These are phyloP conservation scores for Maudiozyma bulderi DNA, from an alignment of 805 yeast species.

Conservation along the genomic window DNA sequence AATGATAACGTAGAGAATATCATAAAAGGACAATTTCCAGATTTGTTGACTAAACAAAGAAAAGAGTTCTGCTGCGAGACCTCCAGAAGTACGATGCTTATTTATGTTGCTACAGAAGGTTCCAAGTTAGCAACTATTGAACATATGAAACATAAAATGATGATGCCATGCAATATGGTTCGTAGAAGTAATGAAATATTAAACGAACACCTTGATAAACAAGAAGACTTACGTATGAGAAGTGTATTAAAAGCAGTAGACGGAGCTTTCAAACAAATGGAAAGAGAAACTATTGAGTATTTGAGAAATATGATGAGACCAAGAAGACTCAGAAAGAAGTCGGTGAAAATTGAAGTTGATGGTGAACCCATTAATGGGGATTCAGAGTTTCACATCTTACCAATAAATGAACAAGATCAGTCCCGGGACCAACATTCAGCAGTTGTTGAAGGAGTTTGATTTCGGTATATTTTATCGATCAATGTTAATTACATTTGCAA, in stretches of 20 bases:
- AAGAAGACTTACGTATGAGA: constrained; percentile 28
- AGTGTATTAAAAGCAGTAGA: constrained; percentile 28
- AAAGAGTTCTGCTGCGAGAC: constrained; percentile 48
- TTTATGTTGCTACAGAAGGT: constrained; percentile 33
- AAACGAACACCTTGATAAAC: constrained; percentile 32
- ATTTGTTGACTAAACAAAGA: constrained; percentile 32
- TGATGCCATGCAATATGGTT: neutral
- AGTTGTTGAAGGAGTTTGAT: neutral
- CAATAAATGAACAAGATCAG: neutral
- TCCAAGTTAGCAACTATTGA: constrained; percentile 8
- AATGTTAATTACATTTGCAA: no score
- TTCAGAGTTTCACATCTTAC: constrained; percentile 3
- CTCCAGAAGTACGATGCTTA: constrained; percentile 39
- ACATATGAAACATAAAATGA: neutral
- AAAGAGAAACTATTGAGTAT: constrained; percentile 20
- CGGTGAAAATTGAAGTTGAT: neutral
- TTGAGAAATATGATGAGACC: constrained; percentile 5
- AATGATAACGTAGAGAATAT: constrained; percentile 43
- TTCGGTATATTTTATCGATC: neutral
- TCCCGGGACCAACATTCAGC: neutral
- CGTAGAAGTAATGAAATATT: constrained; percentile 11
- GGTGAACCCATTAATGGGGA: neutral
- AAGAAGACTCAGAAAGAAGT: neutral
- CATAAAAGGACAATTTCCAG: constrained; percentile 39
- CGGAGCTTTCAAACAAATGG: constrained; percentile 25